Percentiles rank a stretch among this genome's conserved stretches.
phyloP scores from a whole-genome alignment of 441 rosid species.

The Euphorbia celastroides region DNA sequence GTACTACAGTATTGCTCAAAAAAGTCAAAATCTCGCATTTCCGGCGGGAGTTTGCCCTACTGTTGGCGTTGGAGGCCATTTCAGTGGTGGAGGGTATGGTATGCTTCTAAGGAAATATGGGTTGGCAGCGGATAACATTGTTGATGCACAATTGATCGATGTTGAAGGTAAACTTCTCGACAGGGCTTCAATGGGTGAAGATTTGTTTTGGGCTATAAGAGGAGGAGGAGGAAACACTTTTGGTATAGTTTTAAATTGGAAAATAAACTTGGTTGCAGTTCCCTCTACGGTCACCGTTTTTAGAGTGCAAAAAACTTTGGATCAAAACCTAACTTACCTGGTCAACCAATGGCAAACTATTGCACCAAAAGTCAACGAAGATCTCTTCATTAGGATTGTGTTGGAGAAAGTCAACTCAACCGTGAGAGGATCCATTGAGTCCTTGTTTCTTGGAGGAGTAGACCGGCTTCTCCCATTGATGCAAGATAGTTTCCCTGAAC shows the following conservation, averaged over 20 bases:
- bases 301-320: not conserved
- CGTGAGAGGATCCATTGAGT: constrained; percentile 30
- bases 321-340: not conserved
- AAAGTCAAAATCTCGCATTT: constrained; percentile 39
- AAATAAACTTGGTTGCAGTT: constrained; percentile 9
- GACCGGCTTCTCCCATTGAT: constrained; percentile 35
- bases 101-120: constrained; percentile 48
- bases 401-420: constrained; percentile 21
- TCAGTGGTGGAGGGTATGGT: constrained; percentile 63
- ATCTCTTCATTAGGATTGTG: constrained; percentile 46
- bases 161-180: constrained; percentile 5
- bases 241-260: constrained; percentile 6
- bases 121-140: constrained; percentile 34
- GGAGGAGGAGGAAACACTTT: constrained; percentile 8
- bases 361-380: constrained; percentile 32
- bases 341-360: constrained; percentile 51
- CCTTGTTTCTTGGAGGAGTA: constrained; percentile 36
- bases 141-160: constrained; percentile 36
- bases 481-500: constrained; percentile 39
- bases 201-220: constrained; percentile 13
- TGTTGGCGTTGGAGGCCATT: constrained; percentile 59
- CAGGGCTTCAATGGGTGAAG: constrained; percentile 11
- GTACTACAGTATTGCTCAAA: constrained; percentile 37
- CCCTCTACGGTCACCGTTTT: not conserved
- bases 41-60: constrained; percentile 62